Percentiles rank a stretch among this genome's conserved stretches.
Evolutionary conservation across 768 basidiomycete species (phyloP).

Genomic region (Leccinum truebloodii): DNA sequence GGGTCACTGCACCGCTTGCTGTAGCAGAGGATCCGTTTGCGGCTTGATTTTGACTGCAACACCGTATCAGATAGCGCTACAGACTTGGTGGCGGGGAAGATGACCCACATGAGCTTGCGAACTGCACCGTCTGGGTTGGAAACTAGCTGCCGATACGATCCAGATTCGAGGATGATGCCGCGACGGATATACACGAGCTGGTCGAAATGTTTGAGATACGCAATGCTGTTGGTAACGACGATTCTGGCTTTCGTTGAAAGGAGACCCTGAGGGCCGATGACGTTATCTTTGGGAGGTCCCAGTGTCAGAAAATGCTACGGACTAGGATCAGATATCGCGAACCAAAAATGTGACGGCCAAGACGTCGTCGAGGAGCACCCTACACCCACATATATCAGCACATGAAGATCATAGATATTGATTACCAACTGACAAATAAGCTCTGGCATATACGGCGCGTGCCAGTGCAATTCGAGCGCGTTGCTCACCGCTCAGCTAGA

Average conservation of each 20-base stretch:
- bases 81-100: not conserved
- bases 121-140: slow-evolving; percentile 64
- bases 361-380: slow-evolving; percentile 86
- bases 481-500: slow-evolving; percentile 78
- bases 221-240: slow-evolving; percentile 83
- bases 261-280: slow-evolving; percentile 83
- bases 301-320: not conserved
- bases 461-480: slow-evolving; percentile 83
- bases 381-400: slow-evolving; percentile 25
- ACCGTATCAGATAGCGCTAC: not conserved
- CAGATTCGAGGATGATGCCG: slow-evolving; percentile 79
- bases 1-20: slow-evolving; percentile 51
- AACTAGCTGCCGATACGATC: slow-evolving; percentile 62
- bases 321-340: not conserved
- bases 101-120: slow-evolving; percentile 68
- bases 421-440: slow-evolving; percentile 65
- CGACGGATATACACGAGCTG: slow-evolving; percentile 72
- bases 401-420: not conserved
- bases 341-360: slow-evolving; percentile 86
- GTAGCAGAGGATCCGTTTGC: slow-evolving; percentile 41
- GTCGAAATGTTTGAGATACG: slow-evolving; percentile 81
- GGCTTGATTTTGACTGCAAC: slow-evolving; percentile 47
- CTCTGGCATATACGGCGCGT: slow-evolving; percentile 86
- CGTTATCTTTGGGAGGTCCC: slow-evolving; percentile 54
- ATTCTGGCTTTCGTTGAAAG: slow-evolving; percentile 83